phyloP scores from a whole-genome alignment of 768 basidiomycete genomes.

The Arthromyces matolae region DNA sequence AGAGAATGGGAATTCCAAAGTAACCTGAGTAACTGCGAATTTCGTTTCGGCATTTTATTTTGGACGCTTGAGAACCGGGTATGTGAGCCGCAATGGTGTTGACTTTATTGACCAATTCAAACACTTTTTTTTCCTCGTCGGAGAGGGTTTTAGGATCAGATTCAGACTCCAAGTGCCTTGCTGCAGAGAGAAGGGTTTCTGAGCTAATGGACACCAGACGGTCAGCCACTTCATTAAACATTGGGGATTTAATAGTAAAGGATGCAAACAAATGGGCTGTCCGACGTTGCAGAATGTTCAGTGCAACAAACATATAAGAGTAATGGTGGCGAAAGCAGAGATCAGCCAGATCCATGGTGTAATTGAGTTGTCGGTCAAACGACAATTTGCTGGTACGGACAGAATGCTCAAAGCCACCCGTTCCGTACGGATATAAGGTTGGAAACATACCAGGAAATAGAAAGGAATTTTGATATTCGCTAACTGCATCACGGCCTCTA shows the following conservation, averaged over 20 bases:
- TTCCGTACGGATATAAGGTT: slow-evolving; percentile 39
- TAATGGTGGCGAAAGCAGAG: slow-evolving; percentile 33
- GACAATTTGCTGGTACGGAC: slow-evolving; percentile 15
- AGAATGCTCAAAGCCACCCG: slow-evolving; percentile 38
- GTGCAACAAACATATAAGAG: slow-evolving; percentile 38
- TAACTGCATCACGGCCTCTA: slow-evolving; percentile 16
- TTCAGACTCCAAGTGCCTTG: slow-evolving; percentile 20
- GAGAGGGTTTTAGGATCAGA: slow-evolving; percentile 12
- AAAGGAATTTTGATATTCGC: slow-evolving; percentile 29
- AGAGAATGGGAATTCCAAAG: slow-evolving; percentile 38
- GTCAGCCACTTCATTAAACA: slow-evolving; percentile 24
- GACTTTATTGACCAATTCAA: slow-evolving; percentile 21
- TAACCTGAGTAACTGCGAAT: slow-evolving; percentile 30
- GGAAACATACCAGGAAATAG: slow-evolving; percentile 34
- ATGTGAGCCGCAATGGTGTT: slow-evolving; percentile 19
- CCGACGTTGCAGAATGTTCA: slow-evolving; percentile 38
- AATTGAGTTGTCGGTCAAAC: slow-evolving; percentile 30
- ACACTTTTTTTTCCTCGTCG: slow-evolving; percentile 27
- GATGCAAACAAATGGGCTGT: slow-evolving; percentile 27
- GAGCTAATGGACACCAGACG: slow-evolving; percentile 44
- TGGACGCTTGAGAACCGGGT: slow-evolving; percentile 27
- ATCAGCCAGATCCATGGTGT: slow-evolving; percentile 30
- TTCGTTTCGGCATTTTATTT: slow-evolving; percentile 32
- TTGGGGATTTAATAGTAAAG: slow-evolving; percentile 23
- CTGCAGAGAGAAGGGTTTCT: slow-evolving; percentile 53